phyloP scores from a whole-genome alignment of 495 filamentous ascomycete genomes.

The Patellaria atrata region DNA sequence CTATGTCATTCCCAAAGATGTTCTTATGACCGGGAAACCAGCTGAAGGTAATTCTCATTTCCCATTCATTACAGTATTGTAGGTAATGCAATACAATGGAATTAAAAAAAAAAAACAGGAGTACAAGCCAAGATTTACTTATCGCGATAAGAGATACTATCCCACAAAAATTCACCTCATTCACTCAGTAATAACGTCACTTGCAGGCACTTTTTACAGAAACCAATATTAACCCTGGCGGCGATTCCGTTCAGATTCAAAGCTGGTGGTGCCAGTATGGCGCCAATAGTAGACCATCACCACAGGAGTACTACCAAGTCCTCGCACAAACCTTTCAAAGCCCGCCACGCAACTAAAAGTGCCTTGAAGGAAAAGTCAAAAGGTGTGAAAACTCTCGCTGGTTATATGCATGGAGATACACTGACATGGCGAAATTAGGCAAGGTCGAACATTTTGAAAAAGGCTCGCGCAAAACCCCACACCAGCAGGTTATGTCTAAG shows the following conservation, averaged over 20 bases:
- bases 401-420: neutral
- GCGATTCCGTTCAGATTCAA: slow-evolving; percentile 82
- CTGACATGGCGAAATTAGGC: slow-evolving; percentile 28
- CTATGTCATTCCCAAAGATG: too few species aligned
- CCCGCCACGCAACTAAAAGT: slow-evolving; percentile 75
- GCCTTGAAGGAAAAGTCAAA: slow-evolving; percentile 67
- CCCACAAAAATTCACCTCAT: too few species aligned
- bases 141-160: too few species aligned
- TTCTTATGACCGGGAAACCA: too few species aligned
- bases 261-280: slow-evolving; percentile 57
- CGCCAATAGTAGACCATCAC: slow-evolving; percentile 51
- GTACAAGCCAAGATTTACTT: too few species aligned
- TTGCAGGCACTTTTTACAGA: too few species aligned
- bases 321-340: slow-evolving; percentile 79
- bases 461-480: slow-evolving; percentile 66
- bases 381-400: slow-evolving; percentile 35
- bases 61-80: too few species aligned
- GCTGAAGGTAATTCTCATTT: too few species aligned
- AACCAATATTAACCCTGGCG: too few species aligned
- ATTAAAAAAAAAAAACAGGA: too few species aligned
- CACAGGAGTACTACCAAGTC: slow-evolving; percentile 84
- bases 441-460: slow-evolving; percentile 44
- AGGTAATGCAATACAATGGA: too few species aligned
- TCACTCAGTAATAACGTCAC: too few species aligned
- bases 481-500: slow-evolving; percentile 96